phyloP scores from a whole-genome alignment of 306 rosid genomes.

The Prunus persica region Prunus_persica_NCBIv2 NC_034010.1:9082001-9082500 shows the following conservation, averaged over 20 bases:
- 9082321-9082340: constrained; percentile 42
- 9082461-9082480: background rate
- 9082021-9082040: constrained; percentile 51
- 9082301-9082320: constrained; percentile 48
- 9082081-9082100: constrained; percentile 69
- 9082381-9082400: constrained; percentile 25
- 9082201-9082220: constrained; percentile 58
- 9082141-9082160: constrained; percentile 50
- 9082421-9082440: constrained; percentile 21
- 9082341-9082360: constrained; percentile 56
- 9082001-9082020: constrained; percentile 62
- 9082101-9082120: constrained; percentile 48
- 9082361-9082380: constrained; percentile 32
- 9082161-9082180: constrained; percentile 43
- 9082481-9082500: too few species aligned
- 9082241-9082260: constrained; percentile 38
- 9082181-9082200: constrained; percentile 59
- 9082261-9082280: constrained; percentile 52
- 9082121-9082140: constrained; percentile 53
- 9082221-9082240: constrained; percentile 41
- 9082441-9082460: background rate
- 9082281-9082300: constrained; percentile 47
- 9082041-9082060: constrained; percentile 42
- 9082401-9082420: constrained; percentile 19
- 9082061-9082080: constrained; percentile 49